phyloP scores from a whole-genome alignment of 225 moss, liverwort and hornwort species.

The Pseudoscleropodium purum region DNA sequence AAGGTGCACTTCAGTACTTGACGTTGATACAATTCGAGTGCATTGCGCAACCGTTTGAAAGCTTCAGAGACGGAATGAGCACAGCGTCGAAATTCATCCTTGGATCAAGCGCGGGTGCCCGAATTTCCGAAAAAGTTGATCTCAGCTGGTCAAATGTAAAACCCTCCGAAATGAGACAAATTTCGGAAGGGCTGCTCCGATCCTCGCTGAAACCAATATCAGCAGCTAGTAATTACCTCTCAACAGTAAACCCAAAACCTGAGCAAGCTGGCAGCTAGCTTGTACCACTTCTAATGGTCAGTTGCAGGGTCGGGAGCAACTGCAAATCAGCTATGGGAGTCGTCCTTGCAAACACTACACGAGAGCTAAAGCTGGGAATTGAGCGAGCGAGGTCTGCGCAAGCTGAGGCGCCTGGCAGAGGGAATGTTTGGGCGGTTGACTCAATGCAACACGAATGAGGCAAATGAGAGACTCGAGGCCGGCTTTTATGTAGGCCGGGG shows the following conservation, averaged over 20 bases:
- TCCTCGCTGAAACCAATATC: background rate
- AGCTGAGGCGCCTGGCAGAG: background rate
- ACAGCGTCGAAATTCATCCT: slow-evolving; percentile 37
- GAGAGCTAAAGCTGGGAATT: background rate
- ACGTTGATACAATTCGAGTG: background rate
- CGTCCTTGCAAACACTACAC: background rate
- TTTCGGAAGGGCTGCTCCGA: background rate
- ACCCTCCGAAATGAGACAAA: background rate
- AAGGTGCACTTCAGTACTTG: background rate
- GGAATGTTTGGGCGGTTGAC: slow-evolving; percentile 14
- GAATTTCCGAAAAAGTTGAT: background rate
- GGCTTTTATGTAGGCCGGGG: background rate
- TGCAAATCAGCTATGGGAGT: background rate
- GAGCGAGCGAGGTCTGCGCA: background rate
- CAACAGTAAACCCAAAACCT: background rate
- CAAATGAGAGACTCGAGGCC: background rate
- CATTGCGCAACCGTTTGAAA: background rate
- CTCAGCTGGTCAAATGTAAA: background rate
- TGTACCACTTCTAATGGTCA: background rate
- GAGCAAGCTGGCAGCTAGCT: background rate
- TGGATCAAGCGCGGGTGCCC: background rate
- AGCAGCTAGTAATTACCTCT: background rate
- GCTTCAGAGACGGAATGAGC: background rate
- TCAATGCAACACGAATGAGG: background rate
- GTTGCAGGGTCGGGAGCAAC: background rate